Evolutionary conservation across 2,329 filamentous ascomycete species (phyloP).

Genomic region (Bipolaris gigantea): DNA sequence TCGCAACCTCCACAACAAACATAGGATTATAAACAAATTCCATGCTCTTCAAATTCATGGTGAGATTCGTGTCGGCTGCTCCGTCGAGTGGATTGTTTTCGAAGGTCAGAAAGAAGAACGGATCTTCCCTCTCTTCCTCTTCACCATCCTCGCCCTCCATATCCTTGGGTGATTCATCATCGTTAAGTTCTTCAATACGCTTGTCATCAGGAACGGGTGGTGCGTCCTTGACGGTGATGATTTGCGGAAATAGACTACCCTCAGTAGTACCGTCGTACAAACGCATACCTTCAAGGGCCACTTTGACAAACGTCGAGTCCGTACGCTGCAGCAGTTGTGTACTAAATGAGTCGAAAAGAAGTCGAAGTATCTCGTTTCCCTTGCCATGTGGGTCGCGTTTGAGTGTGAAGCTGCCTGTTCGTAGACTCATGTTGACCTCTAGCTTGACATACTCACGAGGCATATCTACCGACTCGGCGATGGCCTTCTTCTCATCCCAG

Average conservation of each 20-base stretch:
- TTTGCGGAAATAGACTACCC: constrained; percentile 88
- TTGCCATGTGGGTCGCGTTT: constrained; percentile 81
- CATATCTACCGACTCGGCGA: constrained; percentile 84
- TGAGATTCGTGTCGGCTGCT: constrained; percentile 86
- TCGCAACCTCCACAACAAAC: constrained; percentile 85
- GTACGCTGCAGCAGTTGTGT: constrained; percentile 87
- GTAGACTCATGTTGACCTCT: constrained; percentile 88
- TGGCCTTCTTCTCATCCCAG: constrained; percentile 92
- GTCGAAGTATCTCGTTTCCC: constrained; percentile 76
- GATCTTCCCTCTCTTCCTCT: constrained; percentile 61
- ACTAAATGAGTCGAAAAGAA: constrained; percentile 93
- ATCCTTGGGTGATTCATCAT: constrained; percentile 51
- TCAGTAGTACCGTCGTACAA: constrained; percentile 95
- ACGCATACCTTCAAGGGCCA: constrained; percentile 88
- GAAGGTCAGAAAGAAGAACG: constrained; percentile 89
- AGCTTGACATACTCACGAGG: constrained; percentile 91
- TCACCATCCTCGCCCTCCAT: constrained; percentile 50
- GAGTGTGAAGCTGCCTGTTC: constrained; percentile 93
- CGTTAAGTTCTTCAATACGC: constrained; percentile 53
- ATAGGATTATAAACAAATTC: constrained; percentile 98
- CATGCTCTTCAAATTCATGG: constrained; percentile 88
- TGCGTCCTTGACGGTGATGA: constrained; percentile 92
- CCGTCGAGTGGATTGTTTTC: constrained; percentile 95
- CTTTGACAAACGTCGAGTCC: constrained; percentile 84
- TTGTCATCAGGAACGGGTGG: constrained; percentile 58